Conservation (phyloP, 352 stramenopile genomes). For the Peronospora farinosa region DNA sequence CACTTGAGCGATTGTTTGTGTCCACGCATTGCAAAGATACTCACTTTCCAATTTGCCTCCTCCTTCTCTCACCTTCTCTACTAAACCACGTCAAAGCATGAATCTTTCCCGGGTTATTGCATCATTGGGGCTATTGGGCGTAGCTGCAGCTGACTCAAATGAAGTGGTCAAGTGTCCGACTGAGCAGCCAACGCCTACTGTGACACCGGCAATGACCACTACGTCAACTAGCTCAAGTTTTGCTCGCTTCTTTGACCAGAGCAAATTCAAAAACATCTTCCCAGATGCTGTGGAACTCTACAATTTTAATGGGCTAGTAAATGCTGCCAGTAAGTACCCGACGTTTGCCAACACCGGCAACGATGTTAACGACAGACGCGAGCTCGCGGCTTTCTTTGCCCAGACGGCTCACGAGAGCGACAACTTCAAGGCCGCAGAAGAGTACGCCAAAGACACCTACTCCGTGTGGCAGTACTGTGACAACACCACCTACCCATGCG, state of each 20-base stretch:
- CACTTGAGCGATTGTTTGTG: too few species aligned
- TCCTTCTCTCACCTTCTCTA: neutral
- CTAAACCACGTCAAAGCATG: constrained; percentile 12
- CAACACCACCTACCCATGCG: constrained; percentile 28
- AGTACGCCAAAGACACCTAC: constrained; percentile 36
- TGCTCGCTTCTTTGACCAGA: constrained; percentile 34
- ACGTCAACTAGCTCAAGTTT: constrained; percentile 15
- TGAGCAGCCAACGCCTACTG: constrained; percentile 10
- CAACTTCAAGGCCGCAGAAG: constrained; percentile 36
- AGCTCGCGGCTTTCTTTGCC: constrained; percentile 41
- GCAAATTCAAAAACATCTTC: constrained; percentile 31
- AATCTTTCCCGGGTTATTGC: constrained; percentile 15
- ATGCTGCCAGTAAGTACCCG: constrained; percentile 35
- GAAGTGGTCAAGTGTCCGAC: constrained; percentile 13
- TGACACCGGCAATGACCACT: constrained; percentile 5
- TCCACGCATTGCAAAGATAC: too few species aligned
- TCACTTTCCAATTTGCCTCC: constrained; percentile 21
- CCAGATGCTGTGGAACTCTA: constrained; percentile 36
- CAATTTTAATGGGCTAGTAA: constrained; percentile 37
- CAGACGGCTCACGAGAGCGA: constrained; percentile 42
- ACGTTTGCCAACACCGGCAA: constrained; percentile 42
- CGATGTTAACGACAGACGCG: constrained; percentile 33
- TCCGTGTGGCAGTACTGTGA: constrained; percentile 43
- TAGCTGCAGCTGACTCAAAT: constrained; percentile 10
- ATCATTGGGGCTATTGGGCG: constrained; percentile 13